Evolutionary conservation across 306 rosid species (phyloP).

Genomic region (Carpinus viminea): DNA sequence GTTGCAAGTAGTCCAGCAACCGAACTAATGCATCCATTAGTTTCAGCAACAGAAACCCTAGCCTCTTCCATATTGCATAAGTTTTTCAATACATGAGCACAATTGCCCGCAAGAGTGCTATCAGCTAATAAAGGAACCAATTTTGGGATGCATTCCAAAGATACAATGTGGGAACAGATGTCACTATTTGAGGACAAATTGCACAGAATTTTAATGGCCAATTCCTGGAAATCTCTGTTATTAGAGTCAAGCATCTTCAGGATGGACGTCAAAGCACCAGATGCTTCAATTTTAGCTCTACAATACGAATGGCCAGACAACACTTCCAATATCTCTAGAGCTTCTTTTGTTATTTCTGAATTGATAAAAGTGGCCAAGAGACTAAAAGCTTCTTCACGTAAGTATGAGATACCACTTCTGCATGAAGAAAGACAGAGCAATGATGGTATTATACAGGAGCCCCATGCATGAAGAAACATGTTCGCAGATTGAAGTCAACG

Average conservation of each 20-base stretch:
- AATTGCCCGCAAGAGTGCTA: slow-evolving; percentile 41
- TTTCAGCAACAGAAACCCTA: slow-evolving; percentile 54
- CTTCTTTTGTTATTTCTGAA: slow-evolving; percentile 61
- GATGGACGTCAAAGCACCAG: slow-evolving; percentile 54
- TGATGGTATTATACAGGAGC: slow-evolving; percentile 11
- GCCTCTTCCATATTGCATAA: slow-evolving; percentile 58
- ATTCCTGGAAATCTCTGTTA: slow-evolving; percentile 48
- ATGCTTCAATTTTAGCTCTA: slow-evolving; percentile 43
- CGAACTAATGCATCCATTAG: slow-evolving; percentile 70
- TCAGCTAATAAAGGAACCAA: slow-evolving; percentile 59
- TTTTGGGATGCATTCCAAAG: slow-evolving; percentile 59
- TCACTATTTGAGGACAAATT: slow-evolving; percentile 56
- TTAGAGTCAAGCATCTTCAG: slow-evolving; percentile 51
- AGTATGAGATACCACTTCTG: slow-evolving; percentile 47
- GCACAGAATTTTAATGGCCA: slow-evolving; percentile 43
- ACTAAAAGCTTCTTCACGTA: slow-evolving; percentile 49
- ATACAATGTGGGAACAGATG: slow-evolving; percentile 44
- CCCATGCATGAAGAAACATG: slow-evolving; percentile 22
- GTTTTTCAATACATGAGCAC: slow-evolving; percentile 59
- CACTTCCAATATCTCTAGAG: slow-evolving; percentile 64
- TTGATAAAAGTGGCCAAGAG: slow-evolving; percentile 56
- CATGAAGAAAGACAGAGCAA: slow-evolving; percentile 24
- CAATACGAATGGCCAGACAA: slow-evolving; percentile 48
- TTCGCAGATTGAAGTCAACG: background rate
- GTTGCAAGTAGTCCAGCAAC: slow-evolving; percentile 58